Base-by-base conservation (phyloP, 148 eudicot genomes). In the Rhododendron henanense region DNA sequence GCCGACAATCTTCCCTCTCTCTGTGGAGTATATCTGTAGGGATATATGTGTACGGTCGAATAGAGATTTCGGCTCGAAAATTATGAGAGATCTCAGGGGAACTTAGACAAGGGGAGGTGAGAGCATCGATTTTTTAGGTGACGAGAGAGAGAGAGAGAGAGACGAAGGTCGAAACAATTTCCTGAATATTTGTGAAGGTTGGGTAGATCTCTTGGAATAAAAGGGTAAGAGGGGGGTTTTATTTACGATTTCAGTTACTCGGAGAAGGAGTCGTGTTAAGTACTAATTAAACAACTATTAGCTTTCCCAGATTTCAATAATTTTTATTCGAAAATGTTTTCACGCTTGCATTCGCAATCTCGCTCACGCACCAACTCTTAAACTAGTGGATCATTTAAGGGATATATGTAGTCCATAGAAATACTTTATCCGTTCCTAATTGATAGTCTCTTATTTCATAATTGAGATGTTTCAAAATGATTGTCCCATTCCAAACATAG, bases 221-320 rank as follows among this genome's bases (percentile, higher is more conserved):
- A 65, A 65, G 23, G 73, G 23, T 16, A 23, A 11, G 31, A 2
- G 35, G n/a, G 8, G 45, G 44, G 78, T n/a, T 75, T 71, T 75
- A 75, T 35, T 75, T 71, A 35, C 78, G 78, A 35, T 75, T 75
- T 15, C 79, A 16, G 79, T 75, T 75, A 75, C 79, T 75, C 48
- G 47, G 48, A 74, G 4, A 3, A 51, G 57, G 57, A 51, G 57
- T 3, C 57, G 57, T 0, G 57, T 33, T 39, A 39, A 39, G 41
- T 39, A 39, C 44, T 41, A 5, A 39, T 39, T 41, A 41, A 41
- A 41, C 44, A 41, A 41, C 44, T 41, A 41, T 5, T 41, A 41
- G 44, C 44, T 41, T 41, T 41, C 6, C 6, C 6, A 41, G 5
- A 41, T 41, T 41, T 41, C 44, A 41, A 39, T 39, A 39, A 39